Base-by-base conservation (phyloP, 2,329 filamentous ascomycete genomes). In the Neofusicoccum umdonicola region DNA sequence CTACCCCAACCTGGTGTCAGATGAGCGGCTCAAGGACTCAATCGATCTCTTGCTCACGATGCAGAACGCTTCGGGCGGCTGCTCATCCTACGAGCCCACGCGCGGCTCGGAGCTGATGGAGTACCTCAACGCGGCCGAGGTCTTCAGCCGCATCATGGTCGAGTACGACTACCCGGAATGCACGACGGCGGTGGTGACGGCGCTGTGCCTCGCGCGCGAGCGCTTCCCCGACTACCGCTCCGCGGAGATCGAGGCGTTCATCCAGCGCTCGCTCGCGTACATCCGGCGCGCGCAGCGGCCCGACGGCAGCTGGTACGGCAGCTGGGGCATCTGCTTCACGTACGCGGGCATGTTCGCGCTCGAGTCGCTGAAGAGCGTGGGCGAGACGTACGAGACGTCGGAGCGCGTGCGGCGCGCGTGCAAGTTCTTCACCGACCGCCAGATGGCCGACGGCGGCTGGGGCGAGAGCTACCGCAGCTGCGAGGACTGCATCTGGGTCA, bases 141-240 rank as follows among this genome's bases (percentile, higher is more conserved):
- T 99, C 0, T 99, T 99, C 76, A 93, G 92, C 13, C 86, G 89
- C 19, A 99, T 99, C 79, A 99, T 99, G 95, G 90, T 99, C 62
- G 94, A 98, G 74, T 99, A 99, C 76, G 92, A 97, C 76, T 98
- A 99, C 73, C 93, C 94, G 0, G 95, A 99, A 77, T 99, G 95
- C 81, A 99, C 95, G 0, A 98, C 95, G 2, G 93, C 95, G 0
- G 92, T 93, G 35, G 90, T 99, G 3, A 97, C 92, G 1, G 93
- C 91, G 0, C 82, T 99, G 19, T 90, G 89, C 4, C 83, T 94
- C 1, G 98, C 98, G 81, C 86, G 87, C 69, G 85, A 90, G 71
- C 84, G 91, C 75, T 96, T 92, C 82, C 92, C 94, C 0, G 81
- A 89, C 34, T 96, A 99, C 77, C 87, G 94, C 57, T 74, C 85